A percentile compares a stretch with the other conserved stretches of the same genome.
Evolutionary conservation across 192 early-diverging fungal species (phyloP).

Genomic region (Linnemannia schmuckeri): DNA sequence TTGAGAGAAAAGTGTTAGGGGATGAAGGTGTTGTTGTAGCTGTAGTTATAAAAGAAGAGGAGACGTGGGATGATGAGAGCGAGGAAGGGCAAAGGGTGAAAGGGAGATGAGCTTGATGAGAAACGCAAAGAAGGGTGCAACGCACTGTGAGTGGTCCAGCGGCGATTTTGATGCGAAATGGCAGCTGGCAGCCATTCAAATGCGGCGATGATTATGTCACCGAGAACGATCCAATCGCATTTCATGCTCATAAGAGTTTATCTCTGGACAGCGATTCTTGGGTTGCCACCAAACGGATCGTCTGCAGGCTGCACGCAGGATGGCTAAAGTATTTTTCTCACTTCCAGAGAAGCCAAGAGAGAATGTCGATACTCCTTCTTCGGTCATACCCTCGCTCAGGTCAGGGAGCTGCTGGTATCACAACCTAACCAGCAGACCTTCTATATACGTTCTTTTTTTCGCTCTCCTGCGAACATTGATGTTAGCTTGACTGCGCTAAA

Average conservation of each 20-base stretch:
- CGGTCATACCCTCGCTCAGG: no score
- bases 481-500: background rate
- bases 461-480: background rate
- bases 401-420: no score
- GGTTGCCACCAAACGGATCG: no score
- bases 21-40: background rate
- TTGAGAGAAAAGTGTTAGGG: background rate
- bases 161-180: background rate
- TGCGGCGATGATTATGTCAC: background rate
- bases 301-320: no score
- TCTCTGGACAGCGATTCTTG: no score
- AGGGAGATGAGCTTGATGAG: background rate
- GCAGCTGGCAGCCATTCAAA: background rate
- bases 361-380: no score
- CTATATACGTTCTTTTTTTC: background rate
- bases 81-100: background rate
- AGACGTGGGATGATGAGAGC: background rate
- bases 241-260: background rate
- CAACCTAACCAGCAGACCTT: no score
- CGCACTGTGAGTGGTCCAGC: background rate
- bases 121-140: background rate
- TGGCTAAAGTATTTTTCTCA: no score
- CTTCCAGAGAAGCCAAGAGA: no score
- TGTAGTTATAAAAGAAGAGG: background rate
- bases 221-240: background rate